Conservation (phyloP, 495 filamentous ascomycete species). For the Daldinia caldariorum region DNA sequence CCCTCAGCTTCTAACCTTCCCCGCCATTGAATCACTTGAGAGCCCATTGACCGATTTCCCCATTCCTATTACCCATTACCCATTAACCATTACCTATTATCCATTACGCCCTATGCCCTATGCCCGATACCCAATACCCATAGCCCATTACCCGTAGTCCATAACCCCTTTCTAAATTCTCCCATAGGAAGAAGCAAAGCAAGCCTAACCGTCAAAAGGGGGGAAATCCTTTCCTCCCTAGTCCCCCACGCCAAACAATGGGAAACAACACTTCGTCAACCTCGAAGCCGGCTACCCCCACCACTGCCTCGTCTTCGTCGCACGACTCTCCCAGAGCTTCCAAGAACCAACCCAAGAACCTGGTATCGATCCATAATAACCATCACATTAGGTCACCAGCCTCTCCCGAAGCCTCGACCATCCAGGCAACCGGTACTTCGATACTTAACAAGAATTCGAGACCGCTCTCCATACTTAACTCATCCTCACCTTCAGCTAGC, state of each 20-base stretch:
- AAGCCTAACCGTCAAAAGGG: conserved; percentile 28
- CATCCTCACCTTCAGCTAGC: conserved; percentile 48
- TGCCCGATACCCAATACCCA: neutral
- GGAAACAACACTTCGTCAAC: conserved; percentile 56
- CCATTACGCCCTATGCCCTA: conserved; percentile 1
- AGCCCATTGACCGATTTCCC: neutral
- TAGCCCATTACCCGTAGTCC: conserved; percentile 2
- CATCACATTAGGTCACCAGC: conserved; percentile 55
- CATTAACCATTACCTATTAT: conserved; percentile 8
- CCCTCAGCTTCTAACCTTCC: conserved; percentile 45
- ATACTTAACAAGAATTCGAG: conserved; percentile 53
- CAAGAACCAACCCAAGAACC: conserved; percentile 49
- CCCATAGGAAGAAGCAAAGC: conserved; percentile 31
- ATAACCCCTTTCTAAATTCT: conserved; percentile 23
- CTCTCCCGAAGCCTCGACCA: conserved; percentile 63
- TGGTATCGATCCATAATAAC: conserved; percentile 46
- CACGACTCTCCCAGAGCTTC: conserved; percentile 51
- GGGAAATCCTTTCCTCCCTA: conserved; percentile 30
- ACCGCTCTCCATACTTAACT: conserved; percentile 53
- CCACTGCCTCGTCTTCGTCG: conserved; percentile 48
- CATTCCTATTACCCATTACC: conserved; percentile 6
- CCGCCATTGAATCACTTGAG: conserved; percentile 34
- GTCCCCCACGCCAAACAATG: conserved; percentile 49
- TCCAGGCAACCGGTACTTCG: conserved; percentile 63
- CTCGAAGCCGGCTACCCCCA: conserved; percentile 48